phyloP scores from a whole-genome alignment of 176 grass and related monocot species.

The Carex myosuroides region DNA sequence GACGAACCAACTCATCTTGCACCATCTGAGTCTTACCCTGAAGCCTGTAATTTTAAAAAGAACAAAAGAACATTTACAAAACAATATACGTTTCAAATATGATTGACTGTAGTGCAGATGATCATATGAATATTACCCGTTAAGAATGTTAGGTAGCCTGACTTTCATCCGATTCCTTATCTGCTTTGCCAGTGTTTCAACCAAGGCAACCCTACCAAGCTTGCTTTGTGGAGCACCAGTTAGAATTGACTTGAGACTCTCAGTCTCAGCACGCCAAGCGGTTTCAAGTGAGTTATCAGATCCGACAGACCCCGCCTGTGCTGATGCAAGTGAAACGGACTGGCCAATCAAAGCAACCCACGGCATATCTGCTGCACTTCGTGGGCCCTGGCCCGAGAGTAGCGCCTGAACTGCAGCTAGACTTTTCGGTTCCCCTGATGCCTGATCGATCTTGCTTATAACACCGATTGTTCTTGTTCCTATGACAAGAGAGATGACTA shows the following conservation, averaged over 20 bases:
- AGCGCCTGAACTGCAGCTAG: slow-evolving; percentile 67
- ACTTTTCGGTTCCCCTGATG: slow-evolving; percentile 62
- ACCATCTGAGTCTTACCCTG: slow-evolving; percentile 76
- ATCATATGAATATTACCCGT: slow-evolving; percentile 42
- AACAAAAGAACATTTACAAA: slow-evolving; percentile 16
- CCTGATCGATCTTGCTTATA: slow-evolving; percentile 81
- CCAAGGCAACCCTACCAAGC: slow-evolving; percentile 64
- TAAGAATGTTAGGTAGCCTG: slow-evolving; percentile 59
- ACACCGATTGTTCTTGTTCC: slow-evolving; percentile 82
- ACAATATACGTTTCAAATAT: slow-evolving; percentile 11
- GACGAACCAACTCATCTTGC: slow-evolving; percentile 70
- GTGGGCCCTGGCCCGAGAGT: slow-evolving; percentile 58
- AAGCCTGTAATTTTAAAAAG: slow-evolving; percentile 32
- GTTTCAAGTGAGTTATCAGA: slow-evolving; percentile 63
- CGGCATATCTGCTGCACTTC: slow-evolving; percentile 51
- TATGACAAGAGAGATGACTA: slow-evolving; percentile 29
- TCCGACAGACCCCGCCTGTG: slow-evolving; percentile 45
- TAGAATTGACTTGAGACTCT: slow-evolving; percentile 67
- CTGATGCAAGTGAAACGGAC: slow-evolving; percentile 43
- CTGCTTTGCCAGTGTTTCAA: slow-evolving; percentile 74
- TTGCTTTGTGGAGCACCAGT: slow-evolving; percentile 51
- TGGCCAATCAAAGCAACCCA: slow-evolving; percentile 76
- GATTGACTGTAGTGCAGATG: slow-evolving; percentile 11
- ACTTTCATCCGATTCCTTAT: slow-evolving; percentile 51
- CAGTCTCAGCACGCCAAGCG: slow-evolving; percentile 61